Evolutionary conservation across 2,329 filamentous ascomycete species (phyloP), one percentile per base, ranked within the genome.

Genomic region (Pseudocercospora musae): DNA sequence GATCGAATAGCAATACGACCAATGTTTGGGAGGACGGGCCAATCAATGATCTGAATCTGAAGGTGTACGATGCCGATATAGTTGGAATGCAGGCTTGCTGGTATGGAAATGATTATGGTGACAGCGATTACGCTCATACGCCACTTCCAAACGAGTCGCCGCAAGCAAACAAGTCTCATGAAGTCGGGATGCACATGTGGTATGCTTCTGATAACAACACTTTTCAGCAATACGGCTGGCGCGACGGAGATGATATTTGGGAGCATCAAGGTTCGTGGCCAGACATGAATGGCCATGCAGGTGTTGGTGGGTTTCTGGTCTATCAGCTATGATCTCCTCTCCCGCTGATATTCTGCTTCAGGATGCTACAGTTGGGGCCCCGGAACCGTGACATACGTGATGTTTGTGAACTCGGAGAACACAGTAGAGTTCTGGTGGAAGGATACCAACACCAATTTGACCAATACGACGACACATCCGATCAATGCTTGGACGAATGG

Each of bases 171-270:
- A 67, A 70, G 3, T 73, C 71, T 56, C 65, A 68, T 5, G 68
- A 72, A 27, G 66, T 72, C 5, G 79, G 78, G 21, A 80, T 80
- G 73, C 76, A 79, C 62, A 70, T 80, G 40, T 81, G 79, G 78
- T 80, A 76, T 60, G 76, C 77, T 4, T 70, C 65, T n/a, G 73
- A 77, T 61, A 70, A 72, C 6, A 74, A 71, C 0, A 78, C 77
- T 0, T 79, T 81, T 62, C 60, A 77, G 46, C 77, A 79, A 60
- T 74, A 76, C 31, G 75, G 73, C 0, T 81, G 78, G 78, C 74
- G 75, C 33, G 73, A 74, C 8, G 76, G 77, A 9, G 69, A 74
- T 23, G 62, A 72, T 2, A 62, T 66, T 1, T 80, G 79, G 79
- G 70, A 67, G 10, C 66, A 69, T 18, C 73, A 79, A 33, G 67